Base-by-base conservation (phyloP, 345 rosid genomes). In the Boechera retrofracta region DNA sequence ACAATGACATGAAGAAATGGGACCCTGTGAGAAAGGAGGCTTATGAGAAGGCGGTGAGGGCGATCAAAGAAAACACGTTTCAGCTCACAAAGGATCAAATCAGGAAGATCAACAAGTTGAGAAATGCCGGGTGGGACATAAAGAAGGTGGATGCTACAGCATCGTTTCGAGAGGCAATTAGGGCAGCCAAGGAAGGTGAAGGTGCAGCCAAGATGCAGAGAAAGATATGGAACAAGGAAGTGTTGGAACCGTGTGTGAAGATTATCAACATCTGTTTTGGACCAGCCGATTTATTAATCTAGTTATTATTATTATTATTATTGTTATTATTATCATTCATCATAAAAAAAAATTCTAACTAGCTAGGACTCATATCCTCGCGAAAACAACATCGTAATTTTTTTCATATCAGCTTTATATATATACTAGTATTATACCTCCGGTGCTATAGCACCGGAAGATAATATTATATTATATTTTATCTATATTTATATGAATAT, bases 121-220 rank as follows among this genome's bases (percentile, higher is more conserved):
- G 73, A 41, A 74, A 73, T 39, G 45, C 71, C 32, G 85, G 87
- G 54, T 91, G 97, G 93, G 78, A 82, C 51, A 80, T 89, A 11
- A 89, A 80, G 57, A 76, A 83, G 68, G 61, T 92, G 5, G 88
- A 92, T 62, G 93, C 89, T 4, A 87, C 90, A 0, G 76, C 87
- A 41, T 86, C 80, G 48, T 86, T 92, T 57, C 44, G 6, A 0
- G 67, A 55, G 38, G 67, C 55, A 6, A 29, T 47, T 35, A 59
- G 35, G 64, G 42, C 58, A 12, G 57, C 58, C 18, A 41, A 59
- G 7, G 47, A n/a, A 56, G 32, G 31, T 16, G 45, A 42, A 1
- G 57, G 49, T 53, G 36, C 13, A 52, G 61, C 44, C 7, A 51
- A 39, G 67, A 60, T 58, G 75, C 41, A 71, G 31, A 71, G 54